Base-by-base conservation (phyloP, 2,329 filamentous ascomycete species). In the Aphanocladium album region DNA sequence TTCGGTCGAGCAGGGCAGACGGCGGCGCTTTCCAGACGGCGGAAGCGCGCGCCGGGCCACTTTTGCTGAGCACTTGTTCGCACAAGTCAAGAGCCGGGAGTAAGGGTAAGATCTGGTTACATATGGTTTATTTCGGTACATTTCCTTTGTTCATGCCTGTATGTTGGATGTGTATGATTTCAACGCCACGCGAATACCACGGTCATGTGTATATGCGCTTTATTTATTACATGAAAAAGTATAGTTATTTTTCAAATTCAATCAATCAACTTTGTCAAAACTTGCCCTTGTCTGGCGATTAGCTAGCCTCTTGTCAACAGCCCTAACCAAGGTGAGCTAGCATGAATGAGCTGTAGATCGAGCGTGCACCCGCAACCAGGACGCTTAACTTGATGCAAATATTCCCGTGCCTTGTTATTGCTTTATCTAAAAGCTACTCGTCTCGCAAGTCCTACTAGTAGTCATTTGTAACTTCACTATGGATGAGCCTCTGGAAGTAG, bases 131-230 rank as follows among this genome's bases (percentile, higher is more conserved):
- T 50, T 41, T 41, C 30, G 46, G 55, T 58, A 51, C 23, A 23
- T 23, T 51, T 41, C 45, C 23, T 50, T 58, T 8, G 35, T 43
- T 43, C 35, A 25, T 50, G 45, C 27, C 17, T 43, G 12, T 19
- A 58, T 47, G 53, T 56, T 37, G 35, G n/a, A 58, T n/a, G 21
- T 57, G 21, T 35, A 58, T 43, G 55, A 58, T 41, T 30, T 50
- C 16, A 19, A 58, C 46, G 45, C 43, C n/a, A 27, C 46, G n/a
- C 33, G 5, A 51, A 43, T 50, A 50, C 23, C 46, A 43, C 55
- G 23, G 5, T 37, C 41, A 56, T 47, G 19, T n/a, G 27, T 56
- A 47, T 27, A 56, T 47, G 43, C 12, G 41, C 53, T 35, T 14
- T 17, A 12, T 25, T 56, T 46, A 45, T 45, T 30, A 33, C 12